These are phyloP conservation scores for Capsella bursapastoris DNA, from an alignment of 345 rosid species.

Conservation along the genomic window DNA sequence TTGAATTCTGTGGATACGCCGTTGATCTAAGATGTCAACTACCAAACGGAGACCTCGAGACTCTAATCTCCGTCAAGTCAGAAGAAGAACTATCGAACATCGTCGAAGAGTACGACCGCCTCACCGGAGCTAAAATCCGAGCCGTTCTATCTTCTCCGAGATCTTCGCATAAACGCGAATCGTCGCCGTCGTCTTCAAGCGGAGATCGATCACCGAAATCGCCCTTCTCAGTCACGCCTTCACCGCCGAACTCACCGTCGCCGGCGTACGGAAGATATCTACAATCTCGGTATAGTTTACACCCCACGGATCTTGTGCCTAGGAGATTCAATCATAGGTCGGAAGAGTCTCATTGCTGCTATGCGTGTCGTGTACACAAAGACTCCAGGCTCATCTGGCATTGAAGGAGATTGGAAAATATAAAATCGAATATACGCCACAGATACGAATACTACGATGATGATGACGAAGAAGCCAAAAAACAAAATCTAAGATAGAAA, in stretches of 20 bases:
- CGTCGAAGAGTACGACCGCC: conserved; percentile 54
- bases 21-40: conserved; percentile 68
- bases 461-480: background rate
- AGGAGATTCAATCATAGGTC: conserved; percentile 33
- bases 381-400: conserved; percentile 42
- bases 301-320: conserved; percentile 40
- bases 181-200: conserved; percentile 57
- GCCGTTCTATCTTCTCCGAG: conserved; percentile 56
- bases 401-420: conserved; percentile 21
- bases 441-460: conserved; percentile 23
- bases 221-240: conserved; percentile 28
- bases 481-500: too few species aligned
- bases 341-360: conserved; percentile 31
- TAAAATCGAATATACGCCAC: conserved; percentile 26
- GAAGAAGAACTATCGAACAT: conserved; percentile 71
- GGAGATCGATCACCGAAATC: conserved; percentile 43
- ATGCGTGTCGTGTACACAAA: conserved; percentile 40
- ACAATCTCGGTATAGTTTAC: conserved; percentile 32
- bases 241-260: conserved; percentile 46
- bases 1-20: conserved; percentile 49
- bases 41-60: conserved; percentile 83
- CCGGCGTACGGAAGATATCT: conserved; percentile 30
- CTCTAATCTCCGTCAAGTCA: conserved; percentile 72
- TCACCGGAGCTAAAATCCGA: conserved; percentile 51
- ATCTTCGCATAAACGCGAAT: conserved; percentile 53